Conservation (phyloP, 495 filamentous ascomycete genomes). For the Aspergillus leporis region DNA sequence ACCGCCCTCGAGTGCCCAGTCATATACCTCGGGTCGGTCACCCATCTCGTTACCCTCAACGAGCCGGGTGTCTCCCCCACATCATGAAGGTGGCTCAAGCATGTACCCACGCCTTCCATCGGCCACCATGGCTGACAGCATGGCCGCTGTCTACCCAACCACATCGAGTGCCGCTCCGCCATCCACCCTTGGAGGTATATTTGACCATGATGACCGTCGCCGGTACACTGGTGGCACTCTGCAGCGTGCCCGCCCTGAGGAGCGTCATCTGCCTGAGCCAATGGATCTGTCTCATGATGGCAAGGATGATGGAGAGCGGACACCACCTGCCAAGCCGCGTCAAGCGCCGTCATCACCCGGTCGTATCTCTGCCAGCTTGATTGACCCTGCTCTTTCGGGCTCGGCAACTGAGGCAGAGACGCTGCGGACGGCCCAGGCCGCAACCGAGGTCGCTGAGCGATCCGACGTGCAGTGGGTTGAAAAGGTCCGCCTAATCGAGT, state of each 20-base stretch:
- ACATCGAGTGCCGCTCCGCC: slow-evolving; percentile 67
- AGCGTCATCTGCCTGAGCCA: slow-evolving; percentile 35
- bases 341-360: slow-evolving; percentile 43
- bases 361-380: slow-evolving; percentile 50
- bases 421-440: slow-evolving; percentile 45
- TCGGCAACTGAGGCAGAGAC: slow-evolving; percentile 42
- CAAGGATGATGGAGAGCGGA: slow-evolving; percentile 46
- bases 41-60: slow-evolving; percentile 63
- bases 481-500: slow-evolving; percentile 78
- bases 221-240: slow-evolving; percentile 86
- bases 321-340: slow-evolving; percentile 42
- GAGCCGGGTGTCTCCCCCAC: slow-evolving; percentile 64
- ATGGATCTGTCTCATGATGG: slow-evolving; percentile 61
- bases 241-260: slow-evolving; percentile 64
- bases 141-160: slow-evolving; percentile 57
- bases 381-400: slow-evolving; percentile 54
- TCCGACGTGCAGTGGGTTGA: slow-evolving; percentile 78
- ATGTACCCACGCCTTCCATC: slow-evolving; percentile 88
- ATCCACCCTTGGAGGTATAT: slow-evolving; percentile 77
- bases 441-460: slow-evolving; percentile 48
- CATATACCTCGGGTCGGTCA: slow-evolving; percentile 84
- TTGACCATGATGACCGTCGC: slow-evolving; percentile 78
- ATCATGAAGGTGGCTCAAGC: slow-evolving; percentile 60
- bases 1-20: slow-evolving; percentile 82
- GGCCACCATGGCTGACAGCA: slow-evolving; percentile 58